Evolutionary conservation across 148 eudicot genomes (phyloP), one percentile per base, ranked within the genome.

Genomic region (Polygonum aviculare): DNA sequence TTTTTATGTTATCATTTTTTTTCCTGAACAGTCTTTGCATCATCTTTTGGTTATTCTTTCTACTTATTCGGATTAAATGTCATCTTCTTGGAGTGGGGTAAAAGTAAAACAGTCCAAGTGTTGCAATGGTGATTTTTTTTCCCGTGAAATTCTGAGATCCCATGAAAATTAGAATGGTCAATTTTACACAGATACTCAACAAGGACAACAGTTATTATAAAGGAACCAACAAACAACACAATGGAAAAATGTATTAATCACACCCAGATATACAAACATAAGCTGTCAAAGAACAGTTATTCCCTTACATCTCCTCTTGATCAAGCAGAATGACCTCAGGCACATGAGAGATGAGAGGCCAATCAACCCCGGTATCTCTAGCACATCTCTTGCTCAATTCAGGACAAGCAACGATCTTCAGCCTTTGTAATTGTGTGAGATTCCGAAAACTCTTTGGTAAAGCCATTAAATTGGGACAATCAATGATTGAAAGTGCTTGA

Each of bases 401-500:
- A 35, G 70, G 40, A 39, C 70, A 63, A 7, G 70, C 70, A 63
- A 63, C 70, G 33, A 63, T 63, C 15, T 63, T 63, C 70, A 63
- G 35, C 70, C 70, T 63, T 33, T 63, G 70, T 26, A 63, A 14
- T 12, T 63, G 40, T 33, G n/a, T 63, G 35, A 63, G 70, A 12
- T 63, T 63, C 8, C n/a, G 36, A 2, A 63, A 63, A 35, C 70
- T 63, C 70, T 63, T 14, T 12, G 70, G 40, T 63, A 63, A 63
- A 35, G 70, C 50, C 51, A 7, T 71, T 45, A 71, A 71, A 40
- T 16, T 71, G 50, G 74, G 74, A 71, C 74, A 71, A 14, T 71
- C 48, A 9, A 40, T 40, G 12, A 71, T 40, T 9, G 74, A 71
- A 71, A 71, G 74, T 21, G 50, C 51, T 45, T 71, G 48, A 71